Conservation (phyloP, 305 asterid species). For the Salvia sclarea region DNA sequence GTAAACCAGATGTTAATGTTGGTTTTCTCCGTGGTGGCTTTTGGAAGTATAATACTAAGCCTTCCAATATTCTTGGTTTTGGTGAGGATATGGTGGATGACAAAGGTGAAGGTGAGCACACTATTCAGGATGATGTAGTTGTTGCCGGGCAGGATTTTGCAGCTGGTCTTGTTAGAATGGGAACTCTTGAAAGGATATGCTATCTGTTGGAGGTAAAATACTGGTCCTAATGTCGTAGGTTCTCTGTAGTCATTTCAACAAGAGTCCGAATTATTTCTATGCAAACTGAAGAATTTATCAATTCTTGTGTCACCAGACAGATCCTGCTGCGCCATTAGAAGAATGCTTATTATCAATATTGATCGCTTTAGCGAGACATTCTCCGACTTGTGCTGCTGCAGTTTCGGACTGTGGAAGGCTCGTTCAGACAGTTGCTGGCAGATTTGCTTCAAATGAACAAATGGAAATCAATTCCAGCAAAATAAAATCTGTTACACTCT, state of each 20-base stretch:
- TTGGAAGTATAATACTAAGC: constrained; percentile 94
- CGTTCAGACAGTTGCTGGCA: constrained; percentile 68
- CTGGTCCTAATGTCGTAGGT: constrained; percentile 21
- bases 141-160: constrained; percentile 93
- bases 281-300: constrained; percentile 25
- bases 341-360: constrained; percentile 77
- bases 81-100: constrained; percentile 44
- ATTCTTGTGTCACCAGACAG: constrained; percentile 54
- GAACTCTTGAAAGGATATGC: constrained; percentile 71
- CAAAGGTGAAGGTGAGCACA: constrained; percentile 59
- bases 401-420: constrained; percentile 66
- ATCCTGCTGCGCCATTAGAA: constrained; percentile 69
- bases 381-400: constrained; percentile 86
- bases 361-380: constrained; percentile 89
- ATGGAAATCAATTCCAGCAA: constrained; percentile 60
- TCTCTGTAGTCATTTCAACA: constrained; percentile 13
- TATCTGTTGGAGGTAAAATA: constrained; percentile 81
- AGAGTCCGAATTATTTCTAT: constrained; percentile 2
- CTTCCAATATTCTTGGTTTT: constrained; percentile 61
- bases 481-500: constrained; percentile 73
- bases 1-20: constrained; percentile 66
- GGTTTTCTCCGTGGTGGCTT: constrained; percentile 96
- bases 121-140: constrained; percentile 83
- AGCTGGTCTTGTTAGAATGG: constrained; percentile 97
- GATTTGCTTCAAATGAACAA: constrained; percentile 59